Percentiles rank a stretch among this genome's conserved stretches.
Evolutionary conservation across 148 eudicot species (phyloP).

Genomic region (Chenopodium quinoa): DNA sequence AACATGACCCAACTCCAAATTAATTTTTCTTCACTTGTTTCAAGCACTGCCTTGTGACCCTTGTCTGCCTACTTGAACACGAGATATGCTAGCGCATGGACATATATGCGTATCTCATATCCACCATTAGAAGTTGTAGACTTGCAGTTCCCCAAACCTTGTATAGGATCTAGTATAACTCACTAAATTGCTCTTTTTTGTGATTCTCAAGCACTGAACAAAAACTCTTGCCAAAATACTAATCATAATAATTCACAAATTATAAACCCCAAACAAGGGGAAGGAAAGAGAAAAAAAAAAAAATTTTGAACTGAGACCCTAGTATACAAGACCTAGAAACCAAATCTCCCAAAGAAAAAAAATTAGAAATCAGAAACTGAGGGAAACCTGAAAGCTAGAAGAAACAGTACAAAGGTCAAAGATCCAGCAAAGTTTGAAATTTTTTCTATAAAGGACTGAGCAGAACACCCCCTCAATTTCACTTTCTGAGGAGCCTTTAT

Average conservation of each 20-base stretch:
- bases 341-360: background rate
- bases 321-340: background rate
- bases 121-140: too few species aligned
- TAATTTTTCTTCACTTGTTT: too few species aligned
- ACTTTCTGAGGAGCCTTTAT: background rate
- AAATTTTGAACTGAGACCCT: background rate
- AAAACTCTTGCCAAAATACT: background rate
- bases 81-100: too few species aligned
- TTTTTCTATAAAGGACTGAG: background rate
- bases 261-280: constrained; percentile 1
- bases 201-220: too few species aligned
- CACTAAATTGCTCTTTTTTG: too few species aligned
- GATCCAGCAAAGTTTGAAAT: background rate
- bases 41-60: too few species aligned
- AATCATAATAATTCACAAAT: constrained; percentile 11
- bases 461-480: background rate
- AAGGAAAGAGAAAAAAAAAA: background rate
- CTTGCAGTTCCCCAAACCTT: too few species aligned
- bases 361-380: background rate
- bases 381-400: constrained; percentile 1
- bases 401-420: background rate
- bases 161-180: too few species aligned
- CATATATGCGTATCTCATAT: too few species aligned
- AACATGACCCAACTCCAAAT: too few species aligned
- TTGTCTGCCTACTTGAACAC: too few species aligned